Conservation (phyloP, 2,329 filamentous ascomycete genomes). For the Paecilomyces sp. region DNA sequence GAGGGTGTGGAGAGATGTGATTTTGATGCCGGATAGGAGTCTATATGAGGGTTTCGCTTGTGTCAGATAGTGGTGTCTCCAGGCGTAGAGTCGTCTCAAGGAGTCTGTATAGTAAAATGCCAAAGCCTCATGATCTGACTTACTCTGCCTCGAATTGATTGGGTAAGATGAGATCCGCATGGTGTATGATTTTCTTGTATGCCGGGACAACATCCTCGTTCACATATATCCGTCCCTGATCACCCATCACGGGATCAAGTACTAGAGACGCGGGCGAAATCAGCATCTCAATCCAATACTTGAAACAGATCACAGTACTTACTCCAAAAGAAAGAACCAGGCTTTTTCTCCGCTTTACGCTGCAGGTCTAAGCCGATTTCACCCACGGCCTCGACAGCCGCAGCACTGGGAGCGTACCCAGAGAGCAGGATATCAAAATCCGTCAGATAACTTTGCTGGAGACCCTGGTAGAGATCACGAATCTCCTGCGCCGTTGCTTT, state of each 20-base stretch:
- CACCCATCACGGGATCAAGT: conserved; percentile 96
- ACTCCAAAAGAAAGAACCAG: conserved; percentile 86
- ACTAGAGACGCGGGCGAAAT: conserved; percentile 41
- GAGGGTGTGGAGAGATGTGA: conserved; percentile 66
- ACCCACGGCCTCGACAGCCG: conserved; percentile 76
- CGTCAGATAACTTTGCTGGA: conserved; percentile 75
- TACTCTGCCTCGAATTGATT: conserved; percentile 98
- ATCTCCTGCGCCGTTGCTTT: conserved; percentile 77
- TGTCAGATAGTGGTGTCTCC: neutral
- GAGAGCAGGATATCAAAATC: conserved; percentile 92
- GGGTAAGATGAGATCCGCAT: conserved; percentile 86
- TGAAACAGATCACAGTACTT: conserved; percentile 11
- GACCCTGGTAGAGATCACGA: conserved; percentile 71
- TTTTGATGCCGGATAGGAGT: conserved; percentile 75
- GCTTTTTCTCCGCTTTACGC: conserved; percentile 52
- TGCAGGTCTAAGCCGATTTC: conserved; percentile 75
- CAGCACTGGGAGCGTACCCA: conserved; percentile 85
- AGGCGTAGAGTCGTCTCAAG: neutral
- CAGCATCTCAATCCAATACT: neutral
- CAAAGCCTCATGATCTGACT: conserved; percentile 21
- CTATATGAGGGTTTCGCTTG: conserved; percentile 37
- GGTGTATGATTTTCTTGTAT: conserved; percentile 70
- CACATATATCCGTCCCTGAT: conserved; percentile 87
- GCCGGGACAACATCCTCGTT: conserved; percentile 84
- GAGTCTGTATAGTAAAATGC: neutral